A percentile compares a stretch with the other conserved stretches of the same genome.
Conservation (phyloP, 441 rosid species). For the Biscutella auriculata region DNA sequence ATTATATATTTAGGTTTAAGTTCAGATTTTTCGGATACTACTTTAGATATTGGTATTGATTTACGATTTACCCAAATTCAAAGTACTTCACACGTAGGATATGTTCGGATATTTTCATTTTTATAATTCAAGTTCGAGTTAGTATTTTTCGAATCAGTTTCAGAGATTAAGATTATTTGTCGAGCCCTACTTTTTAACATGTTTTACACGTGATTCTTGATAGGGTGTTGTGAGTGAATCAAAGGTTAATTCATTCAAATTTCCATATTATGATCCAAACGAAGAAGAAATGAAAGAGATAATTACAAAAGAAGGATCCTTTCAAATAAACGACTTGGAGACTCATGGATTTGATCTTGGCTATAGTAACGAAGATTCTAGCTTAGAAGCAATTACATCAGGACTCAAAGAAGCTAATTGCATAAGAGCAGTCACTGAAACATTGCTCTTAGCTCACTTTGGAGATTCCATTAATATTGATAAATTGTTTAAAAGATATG, state of each 20-base stretch:
- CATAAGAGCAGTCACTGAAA: conserved; percentile 51
- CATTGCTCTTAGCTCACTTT: conserved; percentile 38
- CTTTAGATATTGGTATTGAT: no score
- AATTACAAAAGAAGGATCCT: conserved; percentile 23
- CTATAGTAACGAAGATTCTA: neutral
- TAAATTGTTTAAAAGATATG: conserved; percentile 28
- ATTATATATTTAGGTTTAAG: no score
- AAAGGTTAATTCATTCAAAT: conserved; percentile 17
- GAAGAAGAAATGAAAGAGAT: conserved; percentile 11
- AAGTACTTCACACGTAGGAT: no score
- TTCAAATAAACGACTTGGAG: conserved; percentile 13
- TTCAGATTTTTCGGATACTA: no score
- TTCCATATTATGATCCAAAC: conserved; percentile 19
- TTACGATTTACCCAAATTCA: no score
- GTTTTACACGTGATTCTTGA: no score
- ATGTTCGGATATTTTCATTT: no score
- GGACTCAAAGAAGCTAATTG: conserved; percentile 30
- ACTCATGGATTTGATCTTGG: conserved; percentile 3
- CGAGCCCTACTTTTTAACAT: no score
- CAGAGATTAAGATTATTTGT: no score
- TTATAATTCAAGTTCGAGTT: no score
- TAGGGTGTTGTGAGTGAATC: conserved; percentile 20
- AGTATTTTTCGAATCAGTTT: no score
- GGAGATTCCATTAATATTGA: conserved; percentile 35
- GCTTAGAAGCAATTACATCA: neutral